Percentiles rank a stretch among this genome's conserved stretches.
Evolutionary conservation across 1,284 basidiomycete genomes (phyloP).

Genomic region (Coriolopsis trogii): DNA sequence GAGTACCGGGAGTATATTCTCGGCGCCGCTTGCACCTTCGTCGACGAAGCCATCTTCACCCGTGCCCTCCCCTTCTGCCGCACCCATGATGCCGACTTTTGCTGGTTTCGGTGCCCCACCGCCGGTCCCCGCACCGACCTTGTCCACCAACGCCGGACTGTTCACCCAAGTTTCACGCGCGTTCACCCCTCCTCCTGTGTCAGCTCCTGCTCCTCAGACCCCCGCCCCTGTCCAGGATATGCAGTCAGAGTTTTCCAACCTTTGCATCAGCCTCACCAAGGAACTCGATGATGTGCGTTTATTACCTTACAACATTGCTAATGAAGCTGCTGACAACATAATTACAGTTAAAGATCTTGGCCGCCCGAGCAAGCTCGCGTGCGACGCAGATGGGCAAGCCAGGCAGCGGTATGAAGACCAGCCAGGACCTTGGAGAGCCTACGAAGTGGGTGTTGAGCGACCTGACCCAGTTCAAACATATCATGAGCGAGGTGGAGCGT

Average conservation of each 20-base stretch:
- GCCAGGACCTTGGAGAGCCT: conserved; percentile 47
- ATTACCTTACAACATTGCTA: not conserved
- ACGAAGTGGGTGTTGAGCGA: conserved; percentile 60
- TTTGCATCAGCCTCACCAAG: conserved; percentile 45
- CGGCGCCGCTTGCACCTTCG: conserved; percentile 11
- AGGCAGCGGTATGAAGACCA: conserved; percentile 39
- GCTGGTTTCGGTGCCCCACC: conserved; percentile 1
- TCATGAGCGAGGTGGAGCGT: conserved; percentile 48
- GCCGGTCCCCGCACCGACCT: not conserved
- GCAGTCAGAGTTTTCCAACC: conserved; percentile 57
- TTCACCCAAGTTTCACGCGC: not conserved
- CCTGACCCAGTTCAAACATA: conserved; percentile 50
- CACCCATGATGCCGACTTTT: not conserved
- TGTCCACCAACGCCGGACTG: not conserved
- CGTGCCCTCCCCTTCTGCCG: not conserved
- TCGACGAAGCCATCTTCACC: conserved; percentile 2
- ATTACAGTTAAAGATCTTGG: conserved; percentile 46
- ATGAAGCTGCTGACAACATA: conserved; percentile 1
- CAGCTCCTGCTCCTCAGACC: not conserved
- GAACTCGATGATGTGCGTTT: conserved; percentile 58
- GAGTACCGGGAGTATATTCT: conserved; percentile 3
- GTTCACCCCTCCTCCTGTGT: not conserved
- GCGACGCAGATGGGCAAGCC: conserved; percentile 16
- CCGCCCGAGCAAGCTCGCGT: conserved; percentile 33
- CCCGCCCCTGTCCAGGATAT: conserved; percentile 51